These are phyloP conservation scores for Harrya chromipes DNA, from an alignment of 768 basidiomycete species.

Conservation along the genomic window DNA sequence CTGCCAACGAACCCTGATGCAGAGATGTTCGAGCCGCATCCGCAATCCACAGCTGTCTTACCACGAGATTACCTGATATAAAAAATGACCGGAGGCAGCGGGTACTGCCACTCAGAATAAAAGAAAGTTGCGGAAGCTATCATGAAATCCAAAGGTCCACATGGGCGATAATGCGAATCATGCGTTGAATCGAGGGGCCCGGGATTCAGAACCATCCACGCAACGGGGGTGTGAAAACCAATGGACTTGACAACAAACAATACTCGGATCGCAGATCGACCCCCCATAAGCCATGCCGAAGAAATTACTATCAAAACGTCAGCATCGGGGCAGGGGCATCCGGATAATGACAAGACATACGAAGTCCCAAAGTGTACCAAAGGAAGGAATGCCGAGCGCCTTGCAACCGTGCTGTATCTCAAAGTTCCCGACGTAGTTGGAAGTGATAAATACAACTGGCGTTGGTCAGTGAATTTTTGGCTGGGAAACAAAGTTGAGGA, in stretches of 20 bases:
- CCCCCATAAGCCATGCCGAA: background rate
- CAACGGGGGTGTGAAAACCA: constrained; percentile 3
- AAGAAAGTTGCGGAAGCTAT: background rate
- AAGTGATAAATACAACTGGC: constrained; percentile 76
- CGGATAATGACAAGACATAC: constrained; percentile 25
- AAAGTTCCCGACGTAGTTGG: constrained; percentile 74
- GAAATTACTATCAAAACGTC: constrained; percentile 20
- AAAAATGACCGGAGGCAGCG: constrained; percentile 2
- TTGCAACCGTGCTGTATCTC: constrained; percentile 82
- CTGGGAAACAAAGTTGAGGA: background rate
- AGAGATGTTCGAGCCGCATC: constrained; percentile 8
- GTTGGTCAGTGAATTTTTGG: background rate
- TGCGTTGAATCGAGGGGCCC: background rate
- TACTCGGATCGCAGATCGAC: background rate
- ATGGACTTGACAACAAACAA: background rate
- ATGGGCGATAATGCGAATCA: constrained; percentile 8
- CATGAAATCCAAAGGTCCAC: background rate
- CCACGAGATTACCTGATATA: background rate
- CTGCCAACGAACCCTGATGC: constrained; percentile 8
- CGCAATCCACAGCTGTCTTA: constrained; percentile 5
- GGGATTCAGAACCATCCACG: constrained; percentile 2
- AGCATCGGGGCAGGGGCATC: background rate
- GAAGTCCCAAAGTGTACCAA: constrained; percentile 74
- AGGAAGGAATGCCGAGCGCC: constrained; percentile 61
- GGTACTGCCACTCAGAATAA: background rate